Base-by-base conservation (phyloP, 2,329 filamentous ascomycete species). In the Botrytis tulipae region DNA sequence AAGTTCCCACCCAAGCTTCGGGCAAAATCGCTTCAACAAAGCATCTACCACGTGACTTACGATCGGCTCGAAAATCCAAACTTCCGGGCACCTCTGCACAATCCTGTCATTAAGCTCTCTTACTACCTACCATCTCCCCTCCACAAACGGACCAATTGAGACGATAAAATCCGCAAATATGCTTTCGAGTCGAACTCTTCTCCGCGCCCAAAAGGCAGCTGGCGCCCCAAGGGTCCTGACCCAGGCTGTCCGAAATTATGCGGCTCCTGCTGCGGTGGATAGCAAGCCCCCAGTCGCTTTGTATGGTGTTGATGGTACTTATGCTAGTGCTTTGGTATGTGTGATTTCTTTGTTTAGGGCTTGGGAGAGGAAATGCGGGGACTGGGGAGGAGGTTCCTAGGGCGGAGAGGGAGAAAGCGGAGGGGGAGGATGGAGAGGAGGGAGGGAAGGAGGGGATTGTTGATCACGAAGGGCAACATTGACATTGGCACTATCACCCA, bases 241-340 rank as follows among this genome's bases (percentile, higher is more conserved):
- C 79, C 86, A 88, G 82, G 86, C 84, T 79, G 83, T 90, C 84
- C 92, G 95, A 84, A 90, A 89, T 84, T 98, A 94, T 85, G 94
- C 94, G 82, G 85, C 88, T 76, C 84, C 89, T 81, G 83, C 82
- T 73, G 79, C 85, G 76, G 86, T 89, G 81, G 90, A 91, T 75
- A 85, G 90, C 84, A 95, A 93, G 88, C 91, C 95, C 81, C 96
- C 96, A 79, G 88, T 98, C 83, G 89, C 95, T 81, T 90, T 99
- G 82, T 99, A 94, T 86, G 96, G 96, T 80, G 87, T 99, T 82
- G 96, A 98, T 85, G 96, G 96, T 85, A 98, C 95, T 83, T 99
- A 99, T 87, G 96, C 96, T 84, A 94, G 92, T 86, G 96, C 96
- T 87, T 89, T 99, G 91, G 96, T 99, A 95, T 84, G 93, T 83